A percentile compares a stretch with the other conserved stretches of the same genome.
phyloP scores from a whole-genome alignment of 1,284 basidiomycete species.

The Coniferiporia weirii region DNA sequence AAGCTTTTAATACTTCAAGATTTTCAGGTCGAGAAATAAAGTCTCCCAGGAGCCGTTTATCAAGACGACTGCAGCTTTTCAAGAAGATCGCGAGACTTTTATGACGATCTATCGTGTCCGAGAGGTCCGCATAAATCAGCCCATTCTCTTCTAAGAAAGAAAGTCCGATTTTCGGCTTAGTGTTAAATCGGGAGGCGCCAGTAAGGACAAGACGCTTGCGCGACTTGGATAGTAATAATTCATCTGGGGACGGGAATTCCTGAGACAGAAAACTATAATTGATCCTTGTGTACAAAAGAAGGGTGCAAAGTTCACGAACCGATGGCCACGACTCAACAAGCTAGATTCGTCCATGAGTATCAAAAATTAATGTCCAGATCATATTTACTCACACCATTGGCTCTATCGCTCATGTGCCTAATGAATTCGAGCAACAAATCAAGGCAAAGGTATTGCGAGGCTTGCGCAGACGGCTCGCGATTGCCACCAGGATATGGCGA shows the following conservation, averaged over 20 bases:
- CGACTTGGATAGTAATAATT: slow-evolving; percentile 71
- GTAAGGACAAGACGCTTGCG: slow-evolving; percentile 84
- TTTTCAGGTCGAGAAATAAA: slow-evolving; percentile 91
- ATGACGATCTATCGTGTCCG: slow-evolving; percentile 48
- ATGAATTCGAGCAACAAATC: slow-evolving; percentile 88
- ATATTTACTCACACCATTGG: slow-evolving; percentile 54
- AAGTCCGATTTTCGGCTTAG: slow-evolving; percentile 93
- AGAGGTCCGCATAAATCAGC: slow-evolving; percentile 70
- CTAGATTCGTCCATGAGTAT: slow-evolving; percentile 5
- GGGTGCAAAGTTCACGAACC: slow-evolving; percentile 8
- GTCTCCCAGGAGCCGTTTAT: slow-evolving; percentile 94
- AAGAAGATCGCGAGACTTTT: slow-evolving; percentile 79
- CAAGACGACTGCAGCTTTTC: slow-evolving; percentile 80
- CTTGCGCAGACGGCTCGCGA: slow-evolving; percentile 65
- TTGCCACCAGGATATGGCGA: slow-evolving; percentile 55
- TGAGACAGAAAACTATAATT: slow-evolving; percentile 25
- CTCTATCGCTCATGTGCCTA: slow-evolving; percentile 81
- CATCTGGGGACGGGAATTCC: slow-evolving; percentile 50
- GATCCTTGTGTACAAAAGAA: neutral
- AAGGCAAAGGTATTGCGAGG: slow-evolving; percentile 83
- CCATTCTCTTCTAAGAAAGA: slow-evolving; percentile 86
- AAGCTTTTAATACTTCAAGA: slow-evolving; percentile 79
- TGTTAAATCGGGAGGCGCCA: slow-evolving; percentile 87
- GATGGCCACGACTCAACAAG: slow-evolving; percentile 16
- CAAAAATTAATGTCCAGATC: slow-evolving; percentile 1